Evolutionary conservation across 352 stramenopile genomes (phyloP).

Genomic region (Globisporangium radiosum): DNA sequence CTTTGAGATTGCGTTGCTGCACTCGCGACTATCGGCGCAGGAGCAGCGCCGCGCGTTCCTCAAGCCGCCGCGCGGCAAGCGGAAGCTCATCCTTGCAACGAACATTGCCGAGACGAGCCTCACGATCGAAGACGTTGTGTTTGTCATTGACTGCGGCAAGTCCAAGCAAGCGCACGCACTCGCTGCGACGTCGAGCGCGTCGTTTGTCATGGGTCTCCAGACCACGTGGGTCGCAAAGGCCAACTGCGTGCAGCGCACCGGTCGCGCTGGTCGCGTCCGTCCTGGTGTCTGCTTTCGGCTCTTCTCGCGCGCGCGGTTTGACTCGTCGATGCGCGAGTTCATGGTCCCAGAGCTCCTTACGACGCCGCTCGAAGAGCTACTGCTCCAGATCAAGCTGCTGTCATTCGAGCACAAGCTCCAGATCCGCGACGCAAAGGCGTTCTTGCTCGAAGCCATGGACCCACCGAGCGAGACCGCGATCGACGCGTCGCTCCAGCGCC

Average conservation of each 20-base stretch:
- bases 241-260: constrained; percentile 87
- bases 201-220: constrained; percentile 85
- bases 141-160: constrained; percentile 84
- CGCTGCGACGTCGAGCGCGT: constrained; percentile 54
- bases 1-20: constrained; percentile 70
- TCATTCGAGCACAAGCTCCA: constrained; percentile 72
- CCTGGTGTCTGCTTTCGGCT: constrained; percentile 91
- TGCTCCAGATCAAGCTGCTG: constrained; percentile 73
- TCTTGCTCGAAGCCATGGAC: constrained; percentile 91
- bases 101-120: constrained; percentile 97
- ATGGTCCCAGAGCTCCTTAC: constrained; percentile 71
- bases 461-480: constrained; percentile 89
- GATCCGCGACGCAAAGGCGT: constrained; percentile 64
- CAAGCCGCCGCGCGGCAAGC: constrained; percentile 45
- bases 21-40: constrained; percentile 61
- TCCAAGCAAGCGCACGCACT: constrained; percentile 73
- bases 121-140: constrained; percentile 94
- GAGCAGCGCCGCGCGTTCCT: constrained; percentile 71
- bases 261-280: constrained; percentile 90
- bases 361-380: constrained; percentile 61
- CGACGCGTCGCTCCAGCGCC: constrained; percentile 84
- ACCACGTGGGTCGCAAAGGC: constrained; percentile 85
- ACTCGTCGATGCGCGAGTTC: constrained; percentile 67
- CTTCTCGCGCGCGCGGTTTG: constrained; percentile 57
- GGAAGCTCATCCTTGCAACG: constrained; percentile 87